Base-by-base conservation (phyloP, 2,329 filamentous ascomycete species). In the Didymella pomorum region DNA sequence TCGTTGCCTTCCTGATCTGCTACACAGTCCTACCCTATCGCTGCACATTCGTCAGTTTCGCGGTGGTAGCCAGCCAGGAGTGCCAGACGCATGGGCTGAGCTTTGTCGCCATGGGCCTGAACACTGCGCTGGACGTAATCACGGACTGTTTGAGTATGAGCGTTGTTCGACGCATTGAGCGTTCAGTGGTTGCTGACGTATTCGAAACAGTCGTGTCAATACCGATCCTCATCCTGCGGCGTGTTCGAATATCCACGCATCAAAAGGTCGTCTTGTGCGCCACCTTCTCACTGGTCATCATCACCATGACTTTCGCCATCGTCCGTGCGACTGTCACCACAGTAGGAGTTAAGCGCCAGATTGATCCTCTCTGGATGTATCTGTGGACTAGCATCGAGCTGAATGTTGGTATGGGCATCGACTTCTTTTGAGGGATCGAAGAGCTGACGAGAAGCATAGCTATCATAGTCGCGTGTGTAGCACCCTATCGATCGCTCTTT, bases 21-120 rank as follows among this genome's bases (percentile, higher is more conserved):
- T 62, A 54, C 20, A 41, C 58, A 12, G 53, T 23, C 3, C n/a
- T 62, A 14, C 60, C 57, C 8, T 64, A 64, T 35, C 52, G 47
- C n/a, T 66, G 61, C 23, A 53, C 50, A 11, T 37, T 63, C 16
- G 49, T 52, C 6, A 45, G 21, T 12, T 61, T 56, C 18, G 45
- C 16, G 14, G 31, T 33, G 14, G 5, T 16, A 33, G 31, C 31
- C 12, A 33, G 31, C 7, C 4, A 33, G 5, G 60, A 62, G 14
- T 61, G 60, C 23, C 12, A 31, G n/a, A 57, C 39, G 21, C 43
- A 60, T 23, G 50, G 58, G 3, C n/a, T 33, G 12, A 33, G 31
- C 31, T 33, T 33, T 7, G 31, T 33, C 6, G 31, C 31, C 4
- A 33, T 33, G 31, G 14, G 14, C 12, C 12, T 33, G 5, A 33